phyloP scores from a whole-genome alignment of 2,329 filamentous ascomycete species.

The Colletotrichum godetiae region DNA sequence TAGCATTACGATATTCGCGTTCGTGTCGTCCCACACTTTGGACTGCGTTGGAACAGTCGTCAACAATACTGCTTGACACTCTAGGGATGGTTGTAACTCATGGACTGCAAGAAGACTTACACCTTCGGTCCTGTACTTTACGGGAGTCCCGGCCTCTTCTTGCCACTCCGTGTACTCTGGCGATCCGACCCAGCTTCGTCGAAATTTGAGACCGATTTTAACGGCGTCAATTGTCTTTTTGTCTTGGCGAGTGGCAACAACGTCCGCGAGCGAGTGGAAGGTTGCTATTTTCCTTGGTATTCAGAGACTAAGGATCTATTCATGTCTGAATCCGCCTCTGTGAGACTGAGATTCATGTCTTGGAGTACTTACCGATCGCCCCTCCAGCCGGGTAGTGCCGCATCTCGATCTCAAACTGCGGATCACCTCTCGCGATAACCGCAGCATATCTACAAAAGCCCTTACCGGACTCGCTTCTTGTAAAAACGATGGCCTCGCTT shows the following conservation, averaged over 20 bases:
- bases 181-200: neutral
- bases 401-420: neutral
- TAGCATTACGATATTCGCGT: neutral
- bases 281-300: neutral
- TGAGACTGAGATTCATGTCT: no score
- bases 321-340: neutral
- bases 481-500: neutral
- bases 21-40: neutral
- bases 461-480: neutral
- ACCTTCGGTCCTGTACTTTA: neutral
- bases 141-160: neutral
- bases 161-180: neutral
- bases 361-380: neutral
- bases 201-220: neutral
- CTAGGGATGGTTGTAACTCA: neutral
- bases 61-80: neutral
- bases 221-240: neutral
- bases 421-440: neutral
- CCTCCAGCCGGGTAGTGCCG: neutral
- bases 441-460: neutral
- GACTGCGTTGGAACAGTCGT: neutral
- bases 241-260: neutral
- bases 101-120: neutral
- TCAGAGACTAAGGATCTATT: neutral
- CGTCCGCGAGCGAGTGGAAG: neutral